A percentile compares a stretch with the other conserved stretches of the same genome.
These are phyloP conservation scores for Skeletonema menzelii DNA, from an alignment of 108 stramenopile species.

Conservation along the genomic window DNA sequence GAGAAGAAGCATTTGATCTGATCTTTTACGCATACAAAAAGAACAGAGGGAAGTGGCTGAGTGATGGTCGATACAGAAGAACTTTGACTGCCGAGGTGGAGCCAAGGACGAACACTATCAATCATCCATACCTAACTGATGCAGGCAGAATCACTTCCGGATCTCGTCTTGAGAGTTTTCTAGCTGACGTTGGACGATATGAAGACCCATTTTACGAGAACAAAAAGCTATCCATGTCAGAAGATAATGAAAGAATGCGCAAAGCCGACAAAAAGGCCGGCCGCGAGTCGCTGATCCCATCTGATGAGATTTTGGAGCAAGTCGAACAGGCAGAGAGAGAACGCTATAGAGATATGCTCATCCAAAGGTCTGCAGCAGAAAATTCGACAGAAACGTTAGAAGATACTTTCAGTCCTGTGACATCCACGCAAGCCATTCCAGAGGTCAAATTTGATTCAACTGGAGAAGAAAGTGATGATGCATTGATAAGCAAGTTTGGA, in stretches of 20 bases:
- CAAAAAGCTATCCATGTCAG: slow-evolving; percentile 47
- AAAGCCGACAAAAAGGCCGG: slow-evolving; percentile 59
- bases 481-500: slow-evolving; percentile 36
- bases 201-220: slow-evolving; percentile 80
- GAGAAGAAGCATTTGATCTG: slow-evolving; percentile 95
- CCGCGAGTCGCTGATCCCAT: slow-evolving; percentile 59
- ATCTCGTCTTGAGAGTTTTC: slow-evolving; percentile 66
- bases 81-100: neutral
- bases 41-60: slow-evolving; percentile 67
- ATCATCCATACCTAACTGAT: slow-evolving; percentile 89
- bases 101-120: slow-evolving; percentile 4
- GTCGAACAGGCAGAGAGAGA: slow-evolving; percentile 30
- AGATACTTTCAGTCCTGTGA: slow-evolving; percentile 32
- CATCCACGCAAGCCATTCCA: slow-evolving; percentile 3
- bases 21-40: slow-evolving; percentile 91
- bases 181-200: slow-evolving; percentile 67
- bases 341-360: slow-evolving; percentile 66
- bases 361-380: slow-evolving; percentile 17
- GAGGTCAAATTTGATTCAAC: neutral
- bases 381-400: neutral
- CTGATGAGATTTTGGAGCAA: slow-evolving; percentile 65
- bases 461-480: slow-evolving; percentile 17
- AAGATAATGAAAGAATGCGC: slow-evolving; percentile 58
- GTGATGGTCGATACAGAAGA: slow-evolving; percentile 46
- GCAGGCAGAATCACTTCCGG: slow-evolving; percentile 79